Base-by-base conservation (phyloP, 208 protist species). In the Angomonas ambiguus region DNA sequence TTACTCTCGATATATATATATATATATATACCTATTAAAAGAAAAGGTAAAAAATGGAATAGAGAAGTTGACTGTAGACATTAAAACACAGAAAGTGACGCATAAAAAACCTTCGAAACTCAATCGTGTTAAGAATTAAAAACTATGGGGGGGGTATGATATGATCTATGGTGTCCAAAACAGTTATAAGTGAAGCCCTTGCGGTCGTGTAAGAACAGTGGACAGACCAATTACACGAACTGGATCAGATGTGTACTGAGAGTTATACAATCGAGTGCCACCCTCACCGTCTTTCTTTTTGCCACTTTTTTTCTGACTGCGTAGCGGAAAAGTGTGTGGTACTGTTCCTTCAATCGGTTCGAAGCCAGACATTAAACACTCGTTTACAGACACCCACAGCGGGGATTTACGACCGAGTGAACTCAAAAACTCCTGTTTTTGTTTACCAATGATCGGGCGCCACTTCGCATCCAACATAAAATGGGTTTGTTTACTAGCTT, bases 381-480 rank as follows among this genome's bases (percentile, higher is more conserved):
- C 90, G 69, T 88, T 95, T 57, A 92, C 83, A 5, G 90, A 92
- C 0, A 95, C 79, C 90, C 90, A 95, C 51, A 95, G 75, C 45
- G 90, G 87, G 28, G 63, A 76, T 10, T 45, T 35, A 45, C 87
- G 82, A 25, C 80, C 83, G 28, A 91, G 70, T 0, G 80, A 82
- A 10, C 71, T 66, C 11, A 95, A 72, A 53, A 74, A 95, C 41
- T 82, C 79, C 63, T 95, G 86, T 25, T 85, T 67, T 49, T 89
- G 87, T 67, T 89, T 93, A 27, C 90, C 90, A 4, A 95, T 66
- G 34, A 95, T 87, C 16, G 87, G 83, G 22, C 90, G 79, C 87
- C 90, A 95, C 63, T 91, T 92, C 16, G 80, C 72, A 59, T 95
- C 90, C n/a, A 95, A 74, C 67, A 95, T 87, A 71, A 95, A 93